phyloP scores from a whole-genome alignment of 2,329 filamentous ascomycete species.

The Cladophialophora psammophila region DNA sequence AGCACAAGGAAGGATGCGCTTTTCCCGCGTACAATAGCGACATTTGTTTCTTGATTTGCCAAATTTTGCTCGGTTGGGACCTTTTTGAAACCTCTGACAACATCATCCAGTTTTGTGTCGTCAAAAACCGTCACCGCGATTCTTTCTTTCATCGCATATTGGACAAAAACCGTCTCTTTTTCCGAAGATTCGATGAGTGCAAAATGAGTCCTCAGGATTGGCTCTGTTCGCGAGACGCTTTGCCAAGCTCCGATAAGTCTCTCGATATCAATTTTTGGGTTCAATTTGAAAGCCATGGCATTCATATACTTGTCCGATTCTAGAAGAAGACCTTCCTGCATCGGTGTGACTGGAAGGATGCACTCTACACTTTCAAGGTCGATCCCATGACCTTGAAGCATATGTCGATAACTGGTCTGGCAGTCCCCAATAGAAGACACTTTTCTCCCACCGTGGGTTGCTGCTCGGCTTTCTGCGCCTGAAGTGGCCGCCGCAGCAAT shows the following conservation, averaged over 20 bases:
- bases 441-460: conserved; percentile 16
- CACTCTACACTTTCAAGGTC: conserved; percentile 58
- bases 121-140: conserved; percentile 11
- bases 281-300: conserved; percentile 75
- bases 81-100: conserved; percentile 30
- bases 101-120: conserved; percentile 16
- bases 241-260: conserved; percentile 69
- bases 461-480: not conserved
- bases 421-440: conserved; percentile 30
- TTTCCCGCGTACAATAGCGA: conserved; percentile 48
- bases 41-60: conserved; percentile 23
- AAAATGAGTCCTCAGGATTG: conserved; percentile 80
- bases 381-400: conserved; percentile 48
- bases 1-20: conserved; percentile 60
- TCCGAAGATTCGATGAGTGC: conserved; percentile 56
- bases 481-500: conserved; percentile 56
- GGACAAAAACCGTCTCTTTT: conserved; percentile 21
- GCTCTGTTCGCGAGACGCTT: conserved; percentile 64
- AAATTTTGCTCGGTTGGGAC: conserved; percentile 30
- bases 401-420: conserved; percentile 48
- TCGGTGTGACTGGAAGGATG: conserved; percentile 76
- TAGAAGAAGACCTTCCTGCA: conserved; percentile 81
- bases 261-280: conserved; percentile 60
- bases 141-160: conserved; percentile 24
- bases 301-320: conserved; percentile 82